These are phyloP conservation scores for Leccinum broughii DNA, from an alignment of 768 basidiomycete species.

Conservation along the genomic window DNA sequence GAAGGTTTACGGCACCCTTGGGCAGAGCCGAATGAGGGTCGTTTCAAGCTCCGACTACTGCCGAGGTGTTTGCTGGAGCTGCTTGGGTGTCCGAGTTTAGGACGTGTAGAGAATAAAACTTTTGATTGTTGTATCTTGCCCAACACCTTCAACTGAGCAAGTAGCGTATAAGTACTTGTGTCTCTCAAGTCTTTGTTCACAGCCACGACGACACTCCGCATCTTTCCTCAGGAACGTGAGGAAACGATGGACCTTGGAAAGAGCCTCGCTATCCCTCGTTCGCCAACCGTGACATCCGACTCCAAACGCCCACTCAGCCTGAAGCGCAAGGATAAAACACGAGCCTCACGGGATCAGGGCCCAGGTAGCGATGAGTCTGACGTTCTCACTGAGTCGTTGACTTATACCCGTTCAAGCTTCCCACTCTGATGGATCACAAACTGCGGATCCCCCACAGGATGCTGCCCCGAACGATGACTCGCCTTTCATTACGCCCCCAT, in stretches of 20 bases:
- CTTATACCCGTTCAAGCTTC: slow-evolving; percentile 14
- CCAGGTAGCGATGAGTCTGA: slow-evolving; percentile 26
- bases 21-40: slow-evolving; percentile 8
- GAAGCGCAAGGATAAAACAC: slow-evolving; percentile 48
- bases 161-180: slow-evolving; percentile 4
- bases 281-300: slow-evolving; percentile 32
- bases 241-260: slow-evolving; percentile 64
- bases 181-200: slow-evolving; percentile 25
- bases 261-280: slow-evolving; percentile 46
- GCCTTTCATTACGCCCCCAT: slow-evolving; percentile 73
- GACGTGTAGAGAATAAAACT: not conserved
- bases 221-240: slow-evolving; percentile 43
- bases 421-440: slow-evolving; percentile 19
- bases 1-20: slow-evolving; percentile 16
- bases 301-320: slow-evolving; percentile 58
- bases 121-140: not conserved
- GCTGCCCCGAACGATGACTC: slow-evolving; percentile 46
- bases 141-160: slow-evolving; percentile 3
- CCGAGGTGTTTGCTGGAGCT: not conserved
- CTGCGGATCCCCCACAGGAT: slow-evolving; percentile 7
- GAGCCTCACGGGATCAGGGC: slow-evolving; percentile 22
- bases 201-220: slow-evolving; percentile 29
- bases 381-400: slow-evolving; percentile 1
- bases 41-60: slow-evolving; percentile 17
- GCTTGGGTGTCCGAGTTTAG: not conserved